Evolutionary conservation across 495 filamentous ascomycete genomes (phyloP).

Genomic region (Penicillium parvum): DNA sequence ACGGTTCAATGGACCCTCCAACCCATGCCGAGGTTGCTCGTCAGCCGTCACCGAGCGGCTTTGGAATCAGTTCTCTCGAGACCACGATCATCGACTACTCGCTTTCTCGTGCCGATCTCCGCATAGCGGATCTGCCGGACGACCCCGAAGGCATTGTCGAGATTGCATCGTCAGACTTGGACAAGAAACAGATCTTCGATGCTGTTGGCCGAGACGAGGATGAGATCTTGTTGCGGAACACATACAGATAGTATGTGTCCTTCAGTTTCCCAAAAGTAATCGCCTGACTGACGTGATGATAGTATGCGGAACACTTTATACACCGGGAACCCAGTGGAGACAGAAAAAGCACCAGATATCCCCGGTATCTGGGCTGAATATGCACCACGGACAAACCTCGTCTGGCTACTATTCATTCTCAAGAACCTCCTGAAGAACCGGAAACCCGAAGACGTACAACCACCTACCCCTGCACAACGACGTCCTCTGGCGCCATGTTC

Average conservation of each 20-base stretch:
- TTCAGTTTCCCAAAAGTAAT: too few species aligned
- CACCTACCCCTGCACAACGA: conserved; percentile 13
- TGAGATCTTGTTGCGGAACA: conserved; percentile 38
- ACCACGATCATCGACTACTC: conserved; percentile 90
- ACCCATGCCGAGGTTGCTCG: conserved; percentile 27
- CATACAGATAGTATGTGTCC: conserved; percentile 42
- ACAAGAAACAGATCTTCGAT: conserved; percentile 46
- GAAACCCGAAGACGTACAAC: conserved; percentile 19
- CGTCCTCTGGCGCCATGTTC: conserved; percentile 36
- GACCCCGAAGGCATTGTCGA: conserved; percentile 24
- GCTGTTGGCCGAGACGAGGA: conserved; percentile 41
- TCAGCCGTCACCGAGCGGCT: conserved; percentile 40
- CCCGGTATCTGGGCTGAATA: conserved; percentile 45
- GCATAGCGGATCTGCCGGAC: conserved; percentile 24
- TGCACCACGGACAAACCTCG: conserved; percentile 44
- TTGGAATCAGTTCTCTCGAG: conserved; percentile 65
- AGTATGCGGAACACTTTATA: conserved; percentile 43
- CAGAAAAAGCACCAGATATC: conserved; percentile 27
- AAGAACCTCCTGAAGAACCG: conserved; percentile 41
- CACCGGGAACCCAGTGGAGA: conserved; percentile 29
- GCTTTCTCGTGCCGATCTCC: conserved; percentile 60
- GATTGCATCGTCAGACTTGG: conserved; percentile 43
- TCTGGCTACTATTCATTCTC: conserved; percentile 51
- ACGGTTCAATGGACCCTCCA: conserved; percentile 32
- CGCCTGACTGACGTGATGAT: too few species aligned